Evolutionary conservation across 192 early-diverging fungal genomes (phyloP).

Genomic region (Coemansia erecta): DNA sequence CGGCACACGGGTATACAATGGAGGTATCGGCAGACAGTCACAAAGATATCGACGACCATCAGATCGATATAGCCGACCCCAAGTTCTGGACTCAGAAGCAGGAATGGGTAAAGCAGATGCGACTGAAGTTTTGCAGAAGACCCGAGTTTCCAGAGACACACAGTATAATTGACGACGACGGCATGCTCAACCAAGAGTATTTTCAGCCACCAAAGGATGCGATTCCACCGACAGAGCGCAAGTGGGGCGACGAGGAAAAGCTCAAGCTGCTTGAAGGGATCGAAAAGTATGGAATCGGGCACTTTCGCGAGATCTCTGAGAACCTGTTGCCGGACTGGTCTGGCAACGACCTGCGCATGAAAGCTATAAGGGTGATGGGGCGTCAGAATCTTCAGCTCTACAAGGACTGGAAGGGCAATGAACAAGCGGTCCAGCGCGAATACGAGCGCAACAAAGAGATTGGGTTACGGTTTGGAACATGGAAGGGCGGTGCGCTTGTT

Average conservation of each 20-base stretch:
- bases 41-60: background rate
- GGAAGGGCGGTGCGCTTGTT: conserved; percentile 79
- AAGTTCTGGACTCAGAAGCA: conserved; percentile 61
- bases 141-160: conserved; percentile 84
- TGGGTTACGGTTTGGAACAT: conserved; percentile 68
- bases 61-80: conserved; percentile 14
- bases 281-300: conserved; percentile 79
- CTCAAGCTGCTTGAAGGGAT: conserved; percentile 74
- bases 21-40: background rate
- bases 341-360: conserved; percentile 79
- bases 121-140: conserved; percentile 79
- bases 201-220: conserved; percentile 69
- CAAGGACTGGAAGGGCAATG: conserved; percentile 79
- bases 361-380: conserved; percentile 79
- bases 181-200: conserved; percentile 84
- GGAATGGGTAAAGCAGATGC: conserved; percentile 76
- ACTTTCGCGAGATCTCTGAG: conserved; percentile 84
- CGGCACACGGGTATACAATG: background rate
- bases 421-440: conserved; percentile 63
- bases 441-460: conserved; percentile 81
- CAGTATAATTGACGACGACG: conserved; percentile 77
- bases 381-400: conserved; percentile 85
- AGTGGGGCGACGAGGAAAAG: conserved; percentile 85
- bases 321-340: conserved; percentile 72
- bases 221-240: conserved; percentile 58